Evolutionary conservation across 1,139 yeast genomes (phyloP).

Genomic region (Zygosaccharomyces pseudobailii): DNA sequence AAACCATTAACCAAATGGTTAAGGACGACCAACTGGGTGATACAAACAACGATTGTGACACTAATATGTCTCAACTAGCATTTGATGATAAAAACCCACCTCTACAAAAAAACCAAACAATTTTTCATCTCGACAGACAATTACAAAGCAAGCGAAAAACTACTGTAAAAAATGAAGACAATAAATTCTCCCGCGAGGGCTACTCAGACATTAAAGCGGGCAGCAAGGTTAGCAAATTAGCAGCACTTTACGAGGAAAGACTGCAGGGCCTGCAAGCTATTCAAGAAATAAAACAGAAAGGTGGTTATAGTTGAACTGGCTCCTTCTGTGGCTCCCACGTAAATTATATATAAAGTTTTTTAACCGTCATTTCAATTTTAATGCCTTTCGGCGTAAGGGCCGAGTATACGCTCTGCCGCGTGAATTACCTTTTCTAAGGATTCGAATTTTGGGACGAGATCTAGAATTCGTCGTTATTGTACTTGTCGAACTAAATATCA

Average conservation of each 20-base stretch:
- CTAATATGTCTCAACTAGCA: constrained; percentile 1
- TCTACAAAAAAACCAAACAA: constrained; percentile 19
- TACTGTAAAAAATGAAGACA: constrained; percentile 15
- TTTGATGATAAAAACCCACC: constrained; percentile 9
- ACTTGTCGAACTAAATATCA: no score
- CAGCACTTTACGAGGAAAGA: constrained; percentile 53
- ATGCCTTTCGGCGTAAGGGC: no score
- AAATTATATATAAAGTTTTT: no score
- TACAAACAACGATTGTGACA: constrained; percentile 2
- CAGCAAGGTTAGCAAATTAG: constrained; percentile 51
- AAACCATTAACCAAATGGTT: constrained; percentile 21
- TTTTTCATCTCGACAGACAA: constrained; percentile 30
- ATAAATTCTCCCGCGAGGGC: constrained; percentile 34
- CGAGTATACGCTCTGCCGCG: no score
- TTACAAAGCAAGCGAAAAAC: constrained; percentile 23
- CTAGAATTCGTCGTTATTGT: no score
- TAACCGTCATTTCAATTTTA: no score
- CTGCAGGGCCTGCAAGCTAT: constrained; percentile 49
- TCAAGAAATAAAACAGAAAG: constrained; percentile 27
- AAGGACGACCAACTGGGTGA: constrained; percentile 14
- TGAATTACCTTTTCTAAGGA: no score
- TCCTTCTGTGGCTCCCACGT: no score
- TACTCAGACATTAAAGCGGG: constrained; percentile 47
- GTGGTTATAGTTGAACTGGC: background rate
- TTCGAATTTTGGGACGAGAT: no score